Evolutionary conservation across 257 asterid genomes (phyloP), one percentile per base, ranked within the genome.

Genomic region (Paraleonurus japonicus): DNA sequence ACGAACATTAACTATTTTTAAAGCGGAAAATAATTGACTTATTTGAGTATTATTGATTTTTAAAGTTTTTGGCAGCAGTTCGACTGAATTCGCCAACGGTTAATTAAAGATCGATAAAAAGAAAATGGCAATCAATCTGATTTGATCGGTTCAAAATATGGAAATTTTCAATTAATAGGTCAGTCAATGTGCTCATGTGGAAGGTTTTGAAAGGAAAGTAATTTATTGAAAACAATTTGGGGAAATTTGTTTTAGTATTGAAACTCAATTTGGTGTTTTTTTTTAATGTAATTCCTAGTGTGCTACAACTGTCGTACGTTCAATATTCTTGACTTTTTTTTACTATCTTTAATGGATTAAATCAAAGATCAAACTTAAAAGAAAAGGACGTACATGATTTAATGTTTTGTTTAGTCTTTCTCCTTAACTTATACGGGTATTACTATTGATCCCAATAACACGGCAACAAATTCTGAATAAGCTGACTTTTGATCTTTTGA

Each of bases 231-330:
- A 50, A 35, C 22, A 57, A 12, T 33, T 23, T 69, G 35, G 65
- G 65, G 55, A 35, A 11, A 54, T 37, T 69, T 53, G 24, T 35
- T 24, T 24, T 20, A 39, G 4, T 11, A 37, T 17, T 3, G 12
- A 19, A 53, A 53, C 17, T 37, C 43, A 55, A 55, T 33, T 54
- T 55, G 17, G n/a, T n/a, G n/a, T n/a, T n/a, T n/a, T n/a, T 17
- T 58, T 41, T 41, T 23, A 57, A 58, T 58, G 17, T 4, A 16
- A 16, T 12, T 41, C 1, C 50, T 27, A 61, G 45, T 53, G 72
- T 54, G 78, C 15, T 39, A 55, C 78, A 74, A 54, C 68, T 65
- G 73, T 74, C 63, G 15, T 63, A 35, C 60, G 60, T n/a, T 39
- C 32, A 20, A 53, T 59, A 41, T 43, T 35, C 11, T 37, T 16